Base-by-base conservation (phyloP, 176 grass and related monocot genomes). In the Metroxylon sagu region DNA sequence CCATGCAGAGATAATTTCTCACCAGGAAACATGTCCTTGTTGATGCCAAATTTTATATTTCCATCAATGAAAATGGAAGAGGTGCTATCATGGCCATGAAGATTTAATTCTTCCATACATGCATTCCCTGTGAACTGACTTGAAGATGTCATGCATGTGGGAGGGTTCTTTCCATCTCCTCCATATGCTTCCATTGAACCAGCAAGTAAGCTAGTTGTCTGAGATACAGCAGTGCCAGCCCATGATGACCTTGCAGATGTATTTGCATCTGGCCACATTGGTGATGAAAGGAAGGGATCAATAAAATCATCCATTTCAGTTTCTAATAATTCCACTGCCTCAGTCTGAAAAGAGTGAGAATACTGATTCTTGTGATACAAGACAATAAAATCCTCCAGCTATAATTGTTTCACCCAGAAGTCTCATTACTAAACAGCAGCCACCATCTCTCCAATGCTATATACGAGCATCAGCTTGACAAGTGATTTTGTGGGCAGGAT, bases 281-380 rank as follows among this genome's bases (percentile, higher is more conserved):
- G n/a, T 23, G 25, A 49, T 35, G 57, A 35, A 53, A 35, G 57
- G 25, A 60, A 72, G 48, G 28, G 16, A 54, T 62, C 17, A 25
- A 59, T 52, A 15, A 71, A 72, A 17, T 62, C 58, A 21, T 72
- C 69, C 69, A 61, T 72, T 51, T 43, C 18, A 50, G 50, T 23
- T 52, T 43, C 39, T 50, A 23, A 14, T 14, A n/a, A 16, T 31
- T 70, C 35, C 14, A 28, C 31, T 18, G 48, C 19, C 23, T 28
- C 19, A 15, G 29, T 27, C 2, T 57, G 55, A 57, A 14, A 58
- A 48, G 5, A 43, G 10, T 43, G 35, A 43, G 35, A 43, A 43
- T 43, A 43, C 2, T 2, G 35, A 14, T 43, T 43, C 35, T 43
- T 43, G 35, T 43, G 35, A 35, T 43, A 12, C 6, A 43, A 43